Evolutionary conservation across 805 yeast genomes (phyloP), one percentile per base, ranked within the genome.

Genomic region (Teunomyces barrocoloradensis): DNA sequence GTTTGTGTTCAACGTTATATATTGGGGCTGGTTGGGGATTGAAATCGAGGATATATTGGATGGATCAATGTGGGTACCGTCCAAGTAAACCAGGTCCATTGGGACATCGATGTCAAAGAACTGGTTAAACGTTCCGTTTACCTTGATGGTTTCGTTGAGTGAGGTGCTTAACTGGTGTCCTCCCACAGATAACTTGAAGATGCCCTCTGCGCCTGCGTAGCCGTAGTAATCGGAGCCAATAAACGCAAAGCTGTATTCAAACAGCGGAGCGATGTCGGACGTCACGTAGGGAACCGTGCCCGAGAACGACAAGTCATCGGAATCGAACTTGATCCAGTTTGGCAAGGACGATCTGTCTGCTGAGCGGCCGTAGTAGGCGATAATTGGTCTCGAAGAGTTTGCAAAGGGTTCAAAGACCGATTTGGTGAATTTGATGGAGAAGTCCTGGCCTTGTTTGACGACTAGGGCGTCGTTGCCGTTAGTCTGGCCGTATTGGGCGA

Each of bases 251-350:
- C 79, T 77, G 63, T 81, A 94, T 36, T 74, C 69, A 53, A 80
- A 74, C 35, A 96, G 88, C 9, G 97, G 98, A 0, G 99, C 99
- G 55, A 89, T 85, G 13, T 79, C 75, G 2, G 97, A 87, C 55
- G 88, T 85, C 28, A 88, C 88, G 6, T 85, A 74, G 9, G 99
- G 99, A 1, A 96, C 92, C 1, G 85, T 84, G 28, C 99, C 99
- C 37, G 81, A 74, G 65, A 90, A 92, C 17, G 87, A 78, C 53
- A 89, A 69, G 33, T 74, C 72, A 46, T 71, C 70, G 4, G 77
- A 58, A 59, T 89, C 84, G 61, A 92, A 94, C 45, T 69, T 66
- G 44, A 89, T 71, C 98, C 99, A 94, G 60, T 81, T 85, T 33
- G 99, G 99, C 47, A 94, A 74, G 2, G 99, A 92, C 1, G 96